Evolutionary conservation across 768 basidiomycete species (phyloP), one percentile per base, ranked within the genome.

Genomic region (Naganishia kalamii): DNA sequence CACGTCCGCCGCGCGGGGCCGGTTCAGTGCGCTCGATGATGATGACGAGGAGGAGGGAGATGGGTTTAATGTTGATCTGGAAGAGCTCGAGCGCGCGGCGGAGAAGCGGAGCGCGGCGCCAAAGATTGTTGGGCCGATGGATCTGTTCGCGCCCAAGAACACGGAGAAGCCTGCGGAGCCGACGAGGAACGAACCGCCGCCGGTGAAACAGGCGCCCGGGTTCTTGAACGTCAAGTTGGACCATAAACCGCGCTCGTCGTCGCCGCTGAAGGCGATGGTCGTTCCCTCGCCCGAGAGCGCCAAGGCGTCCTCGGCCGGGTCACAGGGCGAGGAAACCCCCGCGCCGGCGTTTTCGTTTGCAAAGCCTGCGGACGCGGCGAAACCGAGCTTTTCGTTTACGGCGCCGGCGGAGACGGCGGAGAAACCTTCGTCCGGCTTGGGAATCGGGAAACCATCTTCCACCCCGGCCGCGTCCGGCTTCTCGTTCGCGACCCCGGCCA

Each of bases 211-310:
- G 23, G 54, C 54, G 8, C 54, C 54, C 25, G 37, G 25, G 33
- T 40, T 57, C 37, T 32, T 57, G 37, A 57, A 57, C 37, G 54
- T 57, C 54, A 57, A 57, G 19, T 33, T 25, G 21, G 54, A 57
- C 13, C 54, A 57, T 32, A 33, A 35, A 19, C 54, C 54, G 17
- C 54, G 54, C n/a, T 33, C 54, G 4, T 57, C 54, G 6, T 57
- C 54, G 33, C 54, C 54, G 21, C 27, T 57, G 35, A 57, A 57
- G n/a, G 54, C 54, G 2, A 57, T 57, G 54, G 54, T 57, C 4
- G 54, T 57, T 7, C 54, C 54, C 13, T 57, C 54, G 33, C 54
- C 54, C 2, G 54, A 57, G 21, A 57, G 54, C 13, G 40, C 23
- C 54, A 57, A 57, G 21, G 8, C 7, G 4, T 37, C 35, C 25